These are phyloP conservation scores for Ilex asprella DNA, from an alignment of 257 asterid species.

Conservation along the genomic window DNA sequence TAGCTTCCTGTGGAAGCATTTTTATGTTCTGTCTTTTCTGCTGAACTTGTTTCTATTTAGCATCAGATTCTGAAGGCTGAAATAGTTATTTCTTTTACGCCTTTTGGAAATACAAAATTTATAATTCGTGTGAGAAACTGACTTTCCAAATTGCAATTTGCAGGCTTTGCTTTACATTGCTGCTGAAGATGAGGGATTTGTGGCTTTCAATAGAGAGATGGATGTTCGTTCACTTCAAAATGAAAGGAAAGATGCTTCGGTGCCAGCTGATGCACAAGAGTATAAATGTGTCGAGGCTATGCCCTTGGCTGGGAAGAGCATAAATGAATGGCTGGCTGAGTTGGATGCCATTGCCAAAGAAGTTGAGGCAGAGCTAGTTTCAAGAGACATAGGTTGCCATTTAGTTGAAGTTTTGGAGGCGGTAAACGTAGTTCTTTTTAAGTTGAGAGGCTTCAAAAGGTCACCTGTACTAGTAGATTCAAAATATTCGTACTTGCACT, in stretches of 20 bases:
- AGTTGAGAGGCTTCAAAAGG: conserved; percentile 75
- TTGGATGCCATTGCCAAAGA: conserved; percentile 71
- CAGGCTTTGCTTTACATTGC: conserved; percentile 85
- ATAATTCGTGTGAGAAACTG: neutral
- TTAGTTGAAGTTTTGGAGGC: conserved; percentile 78
- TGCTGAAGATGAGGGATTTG: conserved; percentile 77
- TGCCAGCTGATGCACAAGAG: conserved; percentile 26
- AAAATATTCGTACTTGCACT: conserved; percentile 77
- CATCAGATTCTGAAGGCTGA: no score
- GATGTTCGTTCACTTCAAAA: conserved; percentile 47
- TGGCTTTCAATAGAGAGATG: conserved; percentile 61
- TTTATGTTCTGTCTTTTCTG: no score
- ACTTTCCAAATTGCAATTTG: neutral
- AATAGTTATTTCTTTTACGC: no score
- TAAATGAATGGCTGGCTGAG: conserved; percentile 72
- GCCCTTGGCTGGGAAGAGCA: conserved; percentile 72
- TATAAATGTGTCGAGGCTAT: conserved; percentile 54
- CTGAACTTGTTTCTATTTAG: neutral
- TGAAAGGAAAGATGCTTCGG: conserved; percentile 43
- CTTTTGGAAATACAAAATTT: neutral
- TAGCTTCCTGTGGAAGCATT: no score
- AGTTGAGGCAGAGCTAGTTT: conserved; percentile 80
- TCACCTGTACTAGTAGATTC: conserved; percentile 65
- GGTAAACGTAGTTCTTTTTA: conserved; percentile 70
- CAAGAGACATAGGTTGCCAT: conserved; percentile 80